Evolutionary conservation across 768 basidiomycete species (phyloP), one percentile per base, ranked within the genome.

Genomic region (Amanita phalloides): DNA sequence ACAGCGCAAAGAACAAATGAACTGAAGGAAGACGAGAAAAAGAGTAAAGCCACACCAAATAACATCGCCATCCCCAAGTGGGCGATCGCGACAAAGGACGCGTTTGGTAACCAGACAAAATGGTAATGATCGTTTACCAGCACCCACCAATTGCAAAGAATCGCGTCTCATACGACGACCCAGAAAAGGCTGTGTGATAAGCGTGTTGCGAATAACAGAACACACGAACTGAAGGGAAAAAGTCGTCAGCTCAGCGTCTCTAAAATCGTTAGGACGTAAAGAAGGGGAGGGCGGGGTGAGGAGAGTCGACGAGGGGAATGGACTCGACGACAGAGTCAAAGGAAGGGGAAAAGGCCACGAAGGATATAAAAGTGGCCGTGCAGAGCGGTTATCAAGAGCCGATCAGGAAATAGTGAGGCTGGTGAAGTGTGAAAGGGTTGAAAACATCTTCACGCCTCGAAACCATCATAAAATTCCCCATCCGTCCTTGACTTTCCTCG

Each of bases 221-320:
- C 21, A 49, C 48, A 51, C 49, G 32, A 6, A 13, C 51, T 52
- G 43, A 30, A 20, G n/a, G 57, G 56, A 57, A 59, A 62, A 62
- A 62, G 68, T 70, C 65, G 71, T 73, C 64, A 75, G 71, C 71
- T 73, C 64, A 74, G 71, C 71, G 70, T 52, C 20, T 71, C 55
- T 61, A 57, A 51, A 60, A 68, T 74, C 74, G 75, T 72, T 66
- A 73, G 56, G 58, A 44, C 59, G 58, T 62, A 56, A 53, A 54
- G 56, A 48, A 54, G 55, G 58, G 54, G 56, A 57, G 48, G 58
- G 57, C 58, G 55, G 54, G 56, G 60, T 56, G 62, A 53, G 50
- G 56, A 50, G 52, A 51, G 65, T 58, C 65, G 66, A 58, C 55
- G 68, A 60, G 65, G 66, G 58, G 61, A 66, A 62, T 62, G 68